Evolutionary conservation across 148 eudicot species (phyloP).

Genomic region (Rhododendron ovatum): DNA sequence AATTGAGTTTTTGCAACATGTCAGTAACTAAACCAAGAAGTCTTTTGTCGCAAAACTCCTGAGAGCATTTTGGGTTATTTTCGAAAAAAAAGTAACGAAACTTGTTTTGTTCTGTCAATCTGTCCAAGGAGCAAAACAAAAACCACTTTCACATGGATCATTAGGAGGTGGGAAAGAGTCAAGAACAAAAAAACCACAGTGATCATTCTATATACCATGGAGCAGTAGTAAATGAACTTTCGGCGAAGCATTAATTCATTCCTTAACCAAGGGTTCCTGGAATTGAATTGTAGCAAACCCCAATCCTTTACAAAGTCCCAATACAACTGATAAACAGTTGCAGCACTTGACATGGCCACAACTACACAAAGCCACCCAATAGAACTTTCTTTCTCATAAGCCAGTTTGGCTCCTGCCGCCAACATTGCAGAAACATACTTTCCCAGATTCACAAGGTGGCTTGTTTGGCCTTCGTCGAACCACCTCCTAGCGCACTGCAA

Average conservation of each 20-base stretch:
- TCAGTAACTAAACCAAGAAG: neutral
- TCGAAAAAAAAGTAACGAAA: neutral
- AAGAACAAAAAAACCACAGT: neutral
- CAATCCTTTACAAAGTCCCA: slow-evolving; percentile 99
- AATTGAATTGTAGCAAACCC: slow-evolving; percentile 82
- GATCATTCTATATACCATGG: slow-evolving; percentile 55
- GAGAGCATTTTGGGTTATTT: neutral
- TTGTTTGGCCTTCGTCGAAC: slow-evolving; percentile 91
- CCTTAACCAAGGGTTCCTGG: slow-evolving; percentile 95
- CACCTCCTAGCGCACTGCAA: slow-evolving; percentile 91
- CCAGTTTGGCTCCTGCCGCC: slow-evolving; percentile 97
- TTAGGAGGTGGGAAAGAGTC: neutral
- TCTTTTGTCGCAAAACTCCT: neutral
- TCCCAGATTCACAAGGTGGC: slow-evolving; percentile 77
- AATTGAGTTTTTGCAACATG: neutral
- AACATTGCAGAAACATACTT: slow-evolving; percentile 97
- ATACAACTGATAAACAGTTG: slow-evolving; percentile 89
- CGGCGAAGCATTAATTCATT: slow-evolving; percentile 76
- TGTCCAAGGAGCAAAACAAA: neutral
- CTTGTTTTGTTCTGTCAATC: neutral
- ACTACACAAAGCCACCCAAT: slow-evolving; percentile 63
- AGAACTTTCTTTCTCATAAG: slow-evolving; percentile 71
- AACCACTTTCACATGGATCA: neutral
- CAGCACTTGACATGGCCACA: slow-evolving; percentile 71
- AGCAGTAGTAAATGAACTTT: slow-evolving; percentile 74